Base-by-base conservation (phyloP, 805 yeast genomes). In the Ogataea nitratoaversa region DNA sequence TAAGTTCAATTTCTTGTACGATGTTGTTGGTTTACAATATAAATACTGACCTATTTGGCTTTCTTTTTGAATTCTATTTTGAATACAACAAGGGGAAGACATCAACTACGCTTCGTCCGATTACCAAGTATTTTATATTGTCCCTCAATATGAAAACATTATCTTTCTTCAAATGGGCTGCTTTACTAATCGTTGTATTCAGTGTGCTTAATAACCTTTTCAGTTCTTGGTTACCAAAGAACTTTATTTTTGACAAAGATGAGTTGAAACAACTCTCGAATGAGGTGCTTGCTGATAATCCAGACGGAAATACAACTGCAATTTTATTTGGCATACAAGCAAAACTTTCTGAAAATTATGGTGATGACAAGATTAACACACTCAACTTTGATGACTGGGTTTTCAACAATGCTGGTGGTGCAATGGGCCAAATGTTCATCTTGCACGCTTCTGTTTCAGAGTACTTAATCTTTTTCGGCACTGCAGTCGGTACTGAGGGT, bases 381-480 rank as follows among this genome's bases (percentile, higher is more conserved):
- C 71, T 83, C 50, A 77, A 81, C 59, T 69, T 71, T 37, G 84
- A 84, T 38, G 91, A 90, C 49, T 93, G 98, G 98, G 84, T 93
- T 37, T 91, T 81, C 76, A 93, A 93, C 74, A 88, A 87, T 55
- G 99, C 99, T 3, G 99, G 99, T 40, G 96, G 96, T 52, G 98
- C 99, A 38, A 93, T 93, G 99, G 93, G 95, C 19, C 79, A 89
- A 40, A 91, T 93, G 98, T 76, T 87, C 53, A 87, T 93, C 46
- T 71, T 91, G 50, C 99, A 93, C 63, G 97, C 98, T 9, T 93
- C 98, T 8, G 71, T 93, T 53, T 72, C 93, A 6, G 99, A 93
- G 66, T 93, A 93, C 60, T 66, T 93, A 60, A 93, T 93, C 57
- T 76, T 93, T 60, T 93, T 93, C 49, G 99, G 99, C 36, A 76